Percentiles rank a stretch among this genome's conserved stretches.
Evolutionary conservation across 768 basidiomycete species (phyloP).

Genomic region (Psilocybe sp.): DNA sequence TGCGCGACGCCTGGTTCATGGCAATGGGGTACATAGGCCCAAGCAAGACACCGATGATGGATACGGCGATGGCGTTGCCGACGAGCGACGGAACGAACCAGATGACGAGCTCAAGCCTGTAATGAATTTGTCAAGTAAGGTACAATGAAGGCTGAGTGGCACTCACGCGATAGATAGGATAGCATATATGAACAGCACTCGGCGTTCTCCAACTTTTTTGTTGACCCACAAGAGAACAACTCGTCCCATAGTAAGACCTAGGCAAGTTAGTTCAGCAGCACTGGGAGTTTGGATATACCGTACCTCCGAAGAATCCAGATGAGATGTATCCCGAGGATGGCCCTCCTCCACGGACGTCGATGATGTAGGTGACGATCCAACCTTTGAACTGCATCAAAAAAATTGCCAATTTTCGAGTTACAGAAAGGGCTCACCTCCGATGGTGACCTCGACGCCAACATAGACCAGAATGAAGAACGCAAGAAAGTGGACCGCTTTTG

Average conservation of each 20-base stretch:
- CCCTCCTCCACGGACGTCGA: conserved; percentile 32
- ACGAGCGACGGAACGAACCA: conserved; percentile 71
- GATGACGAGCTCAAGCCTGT: conserved; percentile 59
- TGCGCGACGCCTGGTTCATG: conserved; percentile 66
- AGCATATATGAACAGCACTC: conserved; percentile 50
- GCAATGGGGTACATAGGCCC: conserved; percentile 75
- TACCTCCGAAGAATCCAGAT: conserved; percentile 51
- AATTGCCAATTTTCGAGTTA: background rate
- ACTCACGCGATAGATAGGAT: conserved; percentile 47
- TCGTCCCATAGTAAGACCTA: conserved; percentile 59
- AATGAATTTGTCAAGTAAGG: background rate
- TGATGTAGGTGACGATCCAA: conserved; percentile 68
- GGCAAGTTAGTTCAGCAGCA: background rate
- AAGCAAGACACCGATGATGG: conserved; percentile 64
- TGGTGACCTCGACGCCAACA: conserved; percentile 66
- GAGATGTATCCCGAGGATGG: conserved; percentile 50
- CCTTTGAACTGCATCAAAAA: conserved; percentile 29
- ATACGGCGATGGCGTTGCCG: conserved; percentile 60
- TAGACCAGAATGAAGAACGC: conserved; percentile 66
- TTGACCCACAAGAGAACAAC: conserved; percentile 56
- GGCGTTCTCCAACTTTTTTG: conserved; percentile 52
- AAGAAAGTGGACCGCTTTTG: conserved; percentile 56
- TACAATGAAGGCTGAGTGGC: background rate
- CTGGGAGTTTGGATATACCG: background rate
- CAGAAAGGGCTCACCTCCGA: conserved; percentile 33